Percentiles rank a stretch among this genome's conserved stretches.
These are phyloP conservation scores for Quercus cerris DNA, from an alignment of 306 rosid genomes.

Conservation along the genomic window DNA sequence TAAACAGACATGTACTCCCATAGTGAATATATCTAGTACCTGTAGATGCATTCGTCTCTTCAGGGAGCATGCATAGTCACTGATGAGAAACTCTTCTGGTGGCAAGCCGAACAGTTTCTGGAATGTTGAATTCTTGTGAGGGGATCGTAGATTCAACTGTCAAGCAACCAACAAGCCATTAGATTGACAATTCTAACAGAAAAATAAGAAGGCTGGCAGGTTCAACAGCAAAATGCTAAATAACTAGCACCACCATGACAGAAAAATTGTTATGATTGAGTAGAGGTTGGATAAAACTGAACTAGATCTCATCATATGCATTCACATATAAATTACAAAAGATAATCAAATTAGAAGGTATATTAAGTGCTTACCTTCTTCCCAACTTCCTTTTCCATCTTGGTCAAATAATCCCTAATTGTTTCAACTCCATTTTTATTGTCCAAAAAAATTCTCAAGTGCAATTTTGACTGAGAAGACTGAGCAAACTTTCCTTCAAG, in stretches of 20 bases:
- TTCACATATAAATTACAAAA: background rate
- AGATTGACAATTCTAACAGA: conserved; percentile 13
- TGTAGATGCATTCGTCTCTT: conserved; percentile 76
- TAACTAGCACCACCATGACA: background rate
- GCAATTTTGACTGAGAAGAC: conserved; percentile 82
- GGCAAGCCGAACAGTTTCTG: conserved; percentile 85
- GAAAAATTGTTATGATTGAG: background rate
- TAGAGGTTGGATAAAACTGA: background rate
- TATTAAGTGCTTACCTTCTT: conserved; percentile 54
- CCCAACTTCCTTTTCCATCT: conserved; percentile 97
- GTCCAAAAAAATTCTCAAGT: conserved; percentile 80
- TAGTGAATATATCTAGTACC: conserved; percentile 37
- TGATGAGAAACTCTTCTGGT: conserved; percentile 84
- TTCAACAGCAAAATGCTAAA: background rate
- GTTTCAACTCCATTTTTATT: conserved; percentile 76
- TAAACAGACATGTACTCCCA: background rate
- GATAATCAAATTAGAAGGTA: background rate
- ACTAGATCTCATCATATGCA: background rate
- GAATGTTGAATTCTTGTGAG: conserved; percentile 82
- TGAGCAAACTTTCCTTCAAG: conserved; percentile 90
- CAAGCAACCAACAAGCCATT: conserved; percentile 19
- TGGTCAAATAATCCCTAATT: conserved; percentile 75
- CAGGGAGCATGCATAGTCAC: conserved; percentile 72
- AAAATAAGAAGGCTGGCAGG: background rate
- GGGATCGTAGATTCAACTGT: conserved; percentile 77